Evolutionary conservation across 768 basidiomycete species (phyloP), one percentile per base, ranked within the genome.

Genomic region (Suillus subalutaceus): DNA sequence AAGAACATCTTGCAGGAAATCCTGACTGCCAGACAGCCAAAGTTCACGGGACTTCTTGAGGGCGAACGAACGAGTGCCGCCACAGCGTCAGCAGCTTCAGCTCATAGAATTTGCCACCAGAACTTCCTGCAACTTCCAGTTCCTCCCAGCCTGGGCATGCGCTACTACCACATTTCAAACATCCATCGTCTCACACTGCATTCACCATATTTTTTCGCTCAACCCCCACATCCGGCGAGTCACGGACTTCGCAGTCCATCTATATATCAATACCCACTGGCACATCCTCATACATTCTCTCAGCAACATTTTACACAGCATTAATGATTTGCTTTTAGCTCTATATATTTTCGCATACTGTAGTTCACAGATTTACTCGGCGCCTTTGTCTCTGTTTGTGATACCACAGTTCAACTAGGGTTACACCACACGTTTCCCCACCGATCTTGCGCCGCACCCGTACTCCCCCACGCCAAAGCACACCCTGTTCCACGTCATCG

Each of bases 391-490:
- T n/a, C n/a, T 35, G 35, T 35, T 6, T 35, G 35, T 1, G 6
- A 35, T 6, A 35, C 6, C 35, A 6, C 35, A 35, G 35, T 35
- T 35, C 71, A 77, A 40, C 38, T 38, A n/a, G 65, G 75, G 69
- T 87, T 89, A 76, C 92, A 94, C 89, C 90, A 93, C 35, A 92
- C 85, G 70, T 91, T 91, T 35, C 92, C 92, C 80, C 81, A 93
- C 63, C 71, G 74, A 75, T 94, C 92, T 72, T 89, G 86, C 32
- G 85, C 79, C 7, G 64, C 74, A 0, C 89, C 89, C 0, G 87
- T 85, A 16, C 71, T 62, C 3, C 91, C 91, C 5, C 76, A n/a
- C 73, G 0, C 82, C 82, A 57, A n/a, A 83, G 68, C 44, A 78
- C 79, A 0, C 86, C 87, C 8, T 78, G 78, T 44, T 80, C 77